Conservation (phyloP, 2,329 filamentous ascomycete species). For the Dichotomopilus funicola region DNA sequence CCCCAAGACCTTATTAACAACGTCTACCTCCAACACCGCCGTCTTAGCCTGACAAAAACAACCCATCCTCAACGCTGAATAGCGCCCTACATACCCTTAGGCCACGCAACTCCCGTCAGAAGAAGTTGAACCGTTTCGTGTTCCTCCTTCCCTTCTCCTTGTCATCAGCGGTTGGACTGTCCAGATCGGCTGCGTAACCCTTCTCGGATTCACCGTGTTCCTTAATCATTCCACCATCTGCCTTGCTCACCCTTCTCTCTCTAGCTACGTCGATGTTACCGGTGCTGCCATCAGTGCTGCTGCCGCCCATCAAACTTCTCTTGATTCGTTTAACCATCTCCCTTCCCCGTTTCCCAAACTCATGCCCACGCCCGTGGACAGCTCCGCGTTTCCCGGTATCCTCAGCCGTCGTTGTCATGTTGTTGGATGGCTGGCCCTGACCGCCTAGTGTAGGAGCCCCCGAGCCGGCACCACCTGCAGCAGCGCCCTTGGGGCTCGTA, state of each 20-base stretch:
- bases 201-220: background rate
- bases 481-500: background rate
- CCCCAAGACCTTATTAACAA: too few species aligned
- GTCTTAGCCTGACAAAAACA: background rate
- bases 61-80: background rate
- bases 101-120: background rate
- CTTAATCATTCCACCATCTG: background rate
- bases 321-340: conserved; percentile 8
- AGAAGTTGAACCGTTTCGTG: background rate
- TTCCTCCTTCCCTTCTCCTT: background rate
- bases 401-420: background rate
- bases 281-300: background rate
- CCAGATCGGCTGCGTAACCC: background rate
- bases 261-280: too few species aligned
- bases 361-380: background rate
- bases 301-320: background rate
- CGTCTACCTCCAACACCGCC: too few species aligned
- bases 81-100: background rate
- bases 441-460: too few species aligned
- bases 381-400: background rate
- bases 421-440: too few species aligned
- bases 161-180: background rate
- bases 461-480: background rate
- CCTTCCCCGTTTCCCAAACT: conserved; percentile 1
- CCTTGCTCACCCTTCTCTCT: background rate